Percentiles rank a stretch among this genome's conserved stretches.
These are phyloP conservation scores for Acanthamoeba royreba DNA, from an alignment of 208 protist genomes.

Conservation along the genomic window DNA sequence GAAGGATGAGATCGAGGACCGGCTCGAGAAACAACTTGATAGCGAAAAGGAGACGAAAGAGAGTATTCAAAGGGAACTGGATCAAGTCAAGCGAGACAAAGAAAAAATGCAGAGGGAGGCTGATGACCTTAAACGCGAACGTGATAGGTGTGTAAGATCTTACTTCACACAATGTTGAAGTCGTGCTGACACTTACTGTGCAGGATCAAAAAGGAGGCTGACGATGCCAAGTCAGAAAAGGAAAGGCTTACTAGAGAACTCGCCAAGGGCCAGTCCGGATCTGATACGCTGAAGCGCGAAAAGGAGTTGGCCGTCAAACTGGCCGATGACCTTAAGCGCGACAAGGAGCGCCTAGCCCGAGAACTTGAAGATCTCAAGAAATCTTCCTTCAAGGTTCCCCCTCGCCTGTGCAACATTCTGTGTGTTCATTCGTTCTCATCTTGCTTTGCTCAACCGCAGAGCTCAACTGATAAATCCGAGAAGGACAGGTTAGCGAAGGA, in stretches of 20 bases:
- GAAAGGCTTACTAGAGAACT: not conserved
- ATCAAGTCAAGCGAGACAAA: not conserved
- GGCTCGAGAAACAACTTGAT: not conserved
- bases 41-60: not conserved
- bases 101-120: not conserved
- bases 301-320: not conserved
- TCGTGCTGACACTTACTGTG: not conserved
- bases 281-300: not conserved
- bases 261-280: not conserved
- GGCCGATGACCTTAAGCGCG: not conserved
- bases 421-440: not conserved
- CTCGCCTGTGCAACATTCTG: not conserved
- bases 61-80: not conserved
- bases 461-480: not conserved
- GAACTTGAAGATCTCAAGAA: not conserved
- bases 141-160: not conserved
- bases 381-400: not conserved
- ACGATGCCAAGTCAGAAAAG: constrained; percentile 3
- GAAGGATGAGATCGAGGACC: not conserved
- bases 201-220: not conserved
- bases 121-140: not conserved
- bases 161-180: not conserved
- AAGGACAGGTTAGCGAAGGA: not conserved
- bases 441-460: not conserved
- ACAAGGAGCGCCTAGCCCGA: not conserved